phyloP scores from a whole-genome alignment of 2,329 filamentous ascomycete genomes.

The Clarireedia hainanense region DNA sequence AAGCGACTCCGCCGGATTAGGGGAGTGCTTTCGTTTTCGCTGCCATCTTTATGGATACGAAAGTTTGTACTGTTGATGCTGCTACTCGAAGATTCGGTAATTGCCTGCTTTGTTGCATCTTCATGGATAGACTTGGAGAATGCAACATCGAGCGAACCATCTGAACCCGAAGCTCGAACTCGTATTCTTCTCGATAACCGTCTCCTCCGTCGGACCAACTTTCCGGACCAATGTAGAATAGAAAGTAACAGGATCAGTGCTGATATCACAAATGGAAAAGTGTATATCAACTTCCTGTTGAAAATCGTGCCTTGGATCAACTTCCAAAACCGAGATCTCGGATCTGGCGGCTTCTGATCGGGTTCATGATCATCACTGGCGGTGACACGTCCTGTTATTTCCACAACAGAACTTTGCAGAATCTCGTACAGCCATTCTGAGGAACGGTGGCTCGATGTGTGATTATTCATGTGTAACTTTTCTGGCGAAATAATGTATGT shows the following conservation, averaged over 20 bases:
- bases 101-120: slow-evolving; percentile 10
- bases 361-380: background rate
- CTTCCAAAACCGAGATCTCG: background rate
- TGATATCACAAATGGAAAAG: background rate
- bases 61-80: slow-evolving; percentile 19
- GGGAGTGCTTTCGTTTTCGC: slow-evolving; percentile 19
- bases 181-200: slow-evolving; percentile 9
- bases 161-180: background rate
- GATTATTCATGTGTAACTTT: background rate
- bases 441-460: background rate
- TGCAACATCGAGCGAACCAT: slow-evolving; percentile 9
- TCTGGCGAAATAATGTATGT: background rate
- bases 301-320: slow-evolving; percentile 1
- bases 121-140: slow-evolving; percentile 8
- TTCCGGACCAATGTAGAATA: slow-evolving; percentile 17
- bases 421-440: background rate
- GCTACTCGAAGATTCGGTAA: slow-evolving; percentile 18
- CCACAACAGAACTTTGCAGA: background rate
- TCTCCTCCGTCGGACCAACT: slow-evolving; percentile 17
- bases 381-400: background rate
- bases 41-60: slow-evolving; percentile 10
- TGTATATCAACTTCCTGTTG: background rate
- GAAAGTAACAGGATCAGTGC: slow-evolving; percentile 9
- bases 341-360: background rate
- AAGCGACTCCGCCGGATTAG: slow-evolving; percentile 13